Conservation (phyloP, 1,284 basidiomycete species). For the Ustilago nuda region DNA sequence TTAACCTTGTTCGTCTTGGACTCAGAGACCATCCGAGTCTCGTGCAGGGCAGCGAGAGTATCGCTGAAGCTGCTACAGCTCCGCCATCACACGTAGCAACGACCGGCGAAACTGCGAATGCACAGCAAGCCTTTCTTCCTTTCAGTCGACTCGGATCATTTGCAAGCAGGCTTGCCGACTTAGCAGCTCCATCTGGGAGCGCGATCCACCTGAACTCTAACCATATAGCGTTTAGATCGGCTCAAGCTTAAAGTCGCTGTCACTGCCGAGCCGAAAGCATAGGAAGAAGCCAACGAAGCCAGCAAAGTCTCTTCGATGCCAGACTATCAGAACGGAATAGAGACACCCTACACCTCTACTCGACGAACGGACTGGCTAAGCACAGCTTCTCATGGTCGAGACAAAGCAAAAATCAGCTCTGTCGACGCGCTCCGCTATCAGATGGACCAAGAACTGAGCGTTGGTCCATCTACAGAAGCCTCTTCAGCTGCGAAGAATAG, state of each 20-base stretch:
- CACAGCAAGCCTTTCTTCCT: conserved; percentile 13
- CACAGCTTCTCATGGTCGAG: neutral
- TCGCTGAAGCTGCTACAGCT: neutral
- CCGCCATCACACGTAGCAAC: neutral
- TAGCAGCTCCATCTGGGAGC: neutral
- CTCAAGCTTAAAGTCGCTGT: neutral
- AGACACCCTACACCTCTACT: neutral
- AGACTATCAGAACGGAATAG: neutral
- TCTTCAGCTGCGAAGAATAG: conserved; percentile 2
- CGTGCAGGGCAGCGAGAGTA: conserved; percentile 4
- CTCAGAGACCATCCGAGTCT: neutral
- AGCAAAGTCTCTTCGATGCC: conserved; percentile 13
- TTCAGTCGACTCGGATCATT: conserved; percentile 8
- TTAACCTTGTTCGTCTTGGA: neutral
- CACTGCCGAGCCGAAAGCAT: neutral
- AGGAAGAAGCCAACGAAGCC: neutral
- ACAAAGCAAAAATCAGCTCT: neutral
- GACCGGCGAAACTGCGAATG: conserved; percentile 1
- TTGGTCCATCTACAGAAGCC: neutral
- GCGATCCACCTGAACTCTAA: neutral
- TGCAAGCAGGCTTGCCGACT: neutral
- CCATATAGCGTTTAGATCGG: neutral
- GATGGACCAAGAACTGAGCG: neutral
- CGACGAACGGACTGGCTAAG: conserved; percentile 3
- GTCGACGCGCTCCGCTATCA: conserved; percentile 23